phyloP scores from a whole-genome alignment of 2,329 filamentous ascomycete genomes.

The Pseudomassariella vexata region DNA sequence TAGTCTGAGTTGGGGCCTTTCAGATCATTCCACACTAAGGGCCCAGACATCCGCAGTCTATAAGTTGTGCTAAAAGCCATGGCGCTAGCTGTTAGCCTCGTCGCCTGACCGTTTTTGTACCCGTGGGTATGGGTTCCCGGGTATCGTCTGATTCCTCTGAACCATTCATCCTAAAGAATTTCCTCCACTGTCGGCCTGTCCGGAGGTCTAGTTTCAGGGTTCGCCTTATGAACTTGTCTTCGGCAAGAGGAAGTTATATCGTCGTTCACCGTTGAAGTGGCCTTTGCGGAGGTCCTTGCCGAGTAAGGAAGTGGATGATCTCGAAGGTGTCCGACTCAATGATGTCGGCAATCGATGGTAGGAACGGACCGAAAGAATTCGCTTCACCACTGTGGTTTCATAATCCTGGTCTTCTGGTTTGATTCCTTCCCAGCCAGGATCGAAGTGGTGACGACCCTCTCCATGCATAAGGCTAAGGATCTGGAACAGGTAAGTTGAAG shows the following conservation, averaged over 20 bases:
- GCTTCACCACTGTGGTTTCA: slow-evolving; percentile 16
- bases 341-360: slow-evolving; percentile 11
- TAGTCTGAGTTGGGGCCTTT: no score
- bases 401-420: slow-evolving; percentile 14
- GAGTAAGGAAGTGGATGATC: slow-evolving; percentile 14
- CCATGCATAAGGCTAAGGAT: slow-evolving; percentile 19
- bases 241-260: slow-evolving; percentile 15
- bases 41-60: neutral
- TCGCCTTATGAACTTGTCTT: slow-evolving; percentile 16
- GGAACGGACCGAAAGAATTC: slow-evolving; percentile 18
- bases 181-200: slow-evolving; percentile 19
- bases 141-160: slow-evolving; percentile 18
- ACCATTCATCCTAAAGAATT: slow-evolving; percentile 19
- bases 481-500: slow-evolving; percentile 4
- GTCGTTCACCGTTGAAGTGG: slow-evolving; percentile 13
- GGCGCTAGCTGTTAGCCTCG: neutral
- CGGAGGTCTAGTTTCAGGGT: slow-evolving; percentile 21
- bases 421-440: slow-evolving; percentile 13
- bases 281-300: slow-evolving; percentile 12
- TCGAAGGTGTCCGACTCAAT: slow-evolving; percentile 10
- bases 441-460: slow-evolving; percentile 18
- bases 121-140: slow-evolving; percentile 1
- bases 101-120: neutral
- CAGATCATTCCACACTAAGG: neutral
- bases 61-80: neutral